Evolutionary conservation across 768 basidiomycete genomes (phyloP).

Genomic region (Astraeus odoratus): DNA sequence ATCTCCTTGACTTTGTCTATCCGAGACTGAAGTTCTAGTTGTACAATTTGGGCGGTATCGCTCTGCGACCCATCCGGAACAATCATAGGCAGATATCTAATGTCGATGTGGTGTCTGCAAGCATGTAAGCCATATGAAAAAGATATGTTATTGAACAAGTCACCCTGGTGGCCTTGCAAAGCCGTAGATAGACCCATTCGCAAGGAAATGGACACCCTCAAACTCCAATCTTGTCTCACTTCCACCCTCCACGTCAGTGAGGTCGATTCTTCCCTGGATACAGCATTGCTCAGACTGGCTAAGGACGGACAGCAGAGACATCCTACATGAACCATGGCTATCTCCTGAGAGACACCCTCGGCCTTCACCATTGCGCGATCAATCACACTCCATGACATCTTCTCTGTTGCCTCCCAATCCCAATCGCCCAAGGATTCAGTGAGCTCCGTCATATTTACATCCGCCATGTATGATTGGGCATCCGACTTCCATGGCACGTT

Average conservation of each 20-base stretch:
- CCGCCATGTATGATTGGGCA: conserved; percentile 44
- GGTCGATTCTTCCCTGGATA: conserved; percentile 61
- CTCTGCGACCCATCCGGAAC: conserved; percentile 53
- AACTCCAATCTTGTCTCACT: conserved; percentile 66
- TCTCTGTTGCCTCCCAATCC: conserved; percentile 65
- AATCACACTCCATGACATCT: conserved; percentile 57
- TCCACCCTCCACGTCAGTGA: conserved; percentile 43
- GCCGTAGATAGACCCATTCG: conserved; percentile 73
- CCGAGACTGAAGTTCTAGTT: conserved; percentile 51
- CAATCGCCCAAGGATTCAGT: conserved; percentile 45
- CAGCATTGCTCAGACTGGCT: conserved; percentile 1
- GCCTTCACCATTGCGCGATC: conserved; percentile 44
- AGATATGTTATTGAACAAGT: conserved; percentile 7
- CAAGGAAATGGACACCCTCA: conserved; percentile 68
- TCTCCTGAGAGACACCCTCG: conserved; percentile 34
- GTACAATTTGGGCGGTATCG: conserved; percentile 51
- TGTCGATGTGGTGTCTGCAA: conserved; percentile 50
- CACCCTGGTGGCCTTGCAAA: conserved; percentile 61
- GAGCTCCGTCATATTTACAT: conserved; percentile 45
- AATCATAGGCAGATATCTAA: conserved; percentile 57
- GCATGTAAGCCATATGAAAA: neutral
- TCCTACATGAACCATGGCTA: conserved; percentile 64
- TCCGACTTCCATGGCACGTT: conserved; percentile 41
- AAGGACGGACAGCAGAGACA: conserved; percentile 4
- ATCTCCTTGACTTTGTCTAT: conserved; percentile 54